Percentiles rank a stretch among this genome's conserved stretches.
Evolutionary conservation across 2,329 filamentous ascomycete species (phyloP).

Genomic region (Hypomyces perniciosus): DNA sequence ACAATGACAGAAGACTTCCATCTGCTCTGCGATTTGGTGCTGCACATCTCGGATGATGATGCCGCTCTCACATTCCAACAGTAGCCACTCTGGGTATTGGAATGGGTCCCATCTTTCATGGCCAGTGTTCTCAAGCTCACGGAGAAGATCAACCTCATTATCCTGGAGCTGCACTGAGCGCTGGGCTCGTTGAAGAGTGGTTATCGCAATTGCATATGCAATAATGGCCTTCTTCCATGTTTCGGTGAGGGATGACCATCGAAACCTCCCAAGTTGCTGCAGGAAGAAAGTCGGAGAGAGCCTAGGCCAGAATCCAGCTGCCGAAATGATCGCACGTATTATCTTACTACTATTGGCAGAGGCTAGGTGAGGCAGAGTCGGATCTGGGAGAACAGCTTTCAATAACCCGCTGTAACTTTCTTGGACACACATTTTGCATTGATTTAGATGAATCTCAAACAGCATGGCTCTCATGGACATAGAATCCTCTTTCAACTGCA

Average conservation of each 20-base stretch:
- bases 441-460: not conserved
- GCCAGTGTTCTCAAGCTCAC: conserved; percentile 44
- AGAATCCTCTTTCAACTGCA: not conserved
- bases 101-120: conserved; percentile 50
- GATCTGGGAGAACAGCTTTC: not conserved
- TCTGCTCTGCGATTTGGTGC: conserved; percentile 48
- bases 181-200: not conserved
- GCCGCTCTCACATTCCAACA: conserved; percentile 59
- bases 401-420: not conserved
- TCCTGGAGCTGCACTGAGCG: not conserved
- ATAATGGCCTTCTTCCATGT: not conserved
- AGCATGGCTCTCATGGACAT: not conserved
- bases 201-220: not conserved
- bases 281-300: not conserved
- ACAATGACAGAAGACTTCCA: conserved; percentile 67
- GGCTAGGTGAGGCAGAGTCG: too few species aligned
- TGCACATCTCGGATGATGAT: conserved; percentile 57
- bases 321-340: not conserved
- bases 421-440: not conserved
- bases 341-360: too few species aligned
- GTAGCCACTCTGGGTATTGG: conserved; percentile 51
- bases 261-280: not conserved
- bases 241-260: not conserved
- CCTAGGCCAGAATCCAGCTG: not conserved
- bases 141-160: conserved; percentile 28